These are phyloP conservation scores for Neurospora crassa DNA, from an alignment of 2,329 filamentous ascomycete species.

Conservation along the genomic window DNA sequence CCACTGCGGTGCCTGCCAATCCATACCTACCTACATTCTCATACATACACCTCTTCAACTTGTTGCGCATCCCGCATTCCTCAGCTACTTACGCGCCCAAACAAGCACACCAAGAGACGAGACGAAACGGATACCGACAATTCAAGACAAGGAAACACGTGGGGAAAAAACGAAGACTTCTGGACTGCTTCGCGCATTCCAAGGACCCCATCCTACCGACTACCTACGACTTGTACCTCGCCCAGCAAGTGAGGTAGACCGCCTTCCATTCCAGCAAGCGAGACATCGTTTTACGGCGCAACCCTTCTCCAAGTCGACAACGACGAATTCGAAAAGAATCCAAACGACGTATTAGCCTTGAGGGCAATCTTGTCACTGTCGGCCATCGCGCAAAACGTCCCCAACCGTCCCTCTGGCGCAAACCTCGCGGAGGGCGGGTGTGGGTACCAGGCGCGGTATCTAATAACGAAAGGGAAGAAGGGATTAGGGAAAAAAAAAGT, in stretches of 20 bases:
- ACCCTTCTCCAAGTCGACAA: neutral
- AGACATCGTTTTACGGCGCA: neutral
- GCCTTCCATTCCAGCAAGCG: conserved; percentile 1
- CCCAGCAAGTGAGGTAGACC: conserved; percentile 2
- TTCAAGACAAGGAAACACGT: neutral
- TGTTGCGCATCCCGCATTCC: neutral
- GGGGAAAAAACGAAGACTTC: neutral
- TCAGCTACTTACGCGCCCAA: neutral
- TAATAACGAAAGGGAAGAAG: conserved; percentile 1
- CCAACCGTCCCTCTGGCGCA: conserved; percentile 17
- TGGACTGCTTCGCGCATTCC: neutral
- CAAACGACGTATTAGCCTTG: neutral
- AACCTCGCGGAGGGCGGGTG: conserved; percentile 17
- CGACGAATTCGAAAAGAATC: neutral
- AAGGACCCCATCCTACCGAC: neutral
- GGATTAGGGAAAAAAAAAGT: neutral
- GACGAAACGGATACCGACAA: neutral
- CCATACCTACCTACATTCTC: neutral
- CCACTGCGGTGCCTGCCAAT: neutral
- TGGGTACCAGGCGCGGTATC: conserved; percentile 10
- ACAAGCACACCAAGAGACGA: neutral
- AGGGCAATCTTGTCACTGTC: neutral
- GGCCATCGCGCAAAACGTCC: conserved; percentile 3
- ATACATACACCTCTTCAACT: neutral
- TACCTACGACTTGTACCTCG: neutral